Evolutionary conservation across 192 early-diverging fungal genomes (phyloP), one percentile per base, ranked within the genome.

Genomic region (Lunasporangiospora selenospora): DNA sequence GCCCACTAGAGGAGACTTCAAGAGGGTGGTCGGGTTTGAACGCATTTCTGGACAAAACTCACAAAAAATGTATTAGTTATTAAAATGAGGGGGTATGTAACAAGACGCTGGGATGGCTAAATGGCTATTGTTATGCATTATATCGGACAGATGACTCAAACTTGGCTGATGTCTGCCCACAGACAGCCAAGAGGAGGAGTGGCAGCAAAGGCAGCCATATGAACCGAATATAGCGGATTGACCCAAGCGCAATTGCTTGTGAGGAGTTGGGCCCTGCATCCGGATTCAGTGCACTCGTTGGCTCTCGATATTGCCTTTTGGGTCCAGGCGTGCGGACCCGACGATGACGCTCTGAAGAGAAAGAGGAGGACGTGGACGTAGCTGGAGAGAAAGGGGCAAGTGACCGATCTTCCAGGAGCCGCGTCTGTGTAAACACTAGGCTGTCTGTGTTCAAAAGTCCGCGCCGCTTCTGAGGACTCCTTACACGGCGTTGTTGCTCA

Each of bases 161-260:
- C 24, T 58, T 73, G 34, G 69, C 41, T 6, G 69, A 73, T 3
- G 69, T 73, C 51, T 55, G 69, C 1, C 69, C 69, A 44, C 53
- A 52, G 6, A 58, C 43, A 6, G 69, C 69, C 6, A 73, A 42
- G 48, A 73, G 52, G 21, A 73, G 21, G 11, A 73, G 49, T 21
- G 60, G 49, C 18, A 73, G 27, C 42, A 73, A 33, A 3, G 69
- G 69, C 3, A 73, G 33, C 60, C 60, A 62, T 30, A 73, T 18
- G 37, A 63, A 51, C 12, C 55, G 61, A 27, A 73, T 73, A 33
- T 73, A 73, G 0, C 60, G 69, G 41, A 53, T 73, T 1, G 69
- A 73, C 24, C 31, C 53, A 19, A 46, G 53, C 4, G 61, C 69
- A 26, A 73, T 73, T 16, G 43, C 61, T 23, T 71, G 67, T 21